Evolutionary conservation across 257 asterid genomes (phyloP).

Genomic region (Catharanthus roseus): DNA sequence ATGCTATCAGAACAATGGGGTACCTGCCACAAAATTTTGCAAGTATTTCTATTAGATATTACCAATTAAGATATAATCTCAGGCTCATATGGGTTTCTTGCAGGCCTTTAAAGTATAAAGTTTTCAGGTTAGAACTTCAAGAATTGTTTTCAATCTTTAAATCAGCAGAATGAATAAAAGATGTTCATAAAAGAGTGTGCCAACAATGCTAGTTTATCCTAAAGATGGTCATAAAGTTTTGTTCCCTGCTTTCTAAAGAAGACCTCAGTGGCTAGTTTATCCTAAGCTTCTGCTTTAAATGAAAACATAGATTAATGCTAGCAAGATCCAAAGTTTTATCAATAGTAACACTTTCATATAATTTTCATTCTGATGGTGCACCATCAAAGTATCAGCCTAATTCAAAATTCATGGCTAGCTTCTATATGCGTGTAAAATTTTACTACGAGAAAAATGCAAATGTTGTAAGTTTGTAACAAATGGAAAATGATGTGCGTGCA

Average conservation of each 20-base stretch:
- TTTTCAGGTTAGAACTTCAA: slow-evolving; percentile 1
- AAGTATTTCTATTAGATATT: background rate
- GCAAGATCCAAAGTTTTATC: background rate
- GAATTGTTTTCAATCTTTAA: background rate
- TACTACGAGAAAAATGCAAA: background rate
- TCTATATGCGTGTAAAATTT: background rate
- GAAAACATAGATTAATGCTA: background rate
- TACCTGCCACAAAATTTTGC: slow-evolving; percentile 39
- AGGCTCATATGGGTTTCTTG: no score
- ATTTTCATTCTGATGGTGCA: no score
- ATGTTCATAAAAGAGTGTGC: slow-evolving; percentile 2
- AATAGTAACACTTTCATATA: no score
- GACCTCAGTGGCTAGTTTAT: background rate
- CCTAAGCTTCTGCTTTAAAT: background rate
- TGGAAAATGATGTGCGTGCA: background rate
- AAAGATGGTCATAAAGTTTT: no score
- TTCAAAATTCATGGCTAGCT: no score
- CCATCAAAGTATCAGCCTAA: no score
- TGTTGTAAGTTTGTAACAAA: background rate
- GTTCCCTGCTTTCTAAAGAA: background rate
- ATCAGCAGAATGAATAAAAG: no score
- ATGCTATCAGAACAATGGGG: slow-evolving; percentile 57
- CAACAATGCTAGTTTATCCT: background rate
- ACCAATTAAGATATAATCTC: no score
- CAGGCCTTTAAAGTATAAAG: background rate